These are phyloP conservation scores for Xanthoceras sorbifolium DNA, from an alignment of 345 rosid species.

Conservation along the genomic window DNA sequence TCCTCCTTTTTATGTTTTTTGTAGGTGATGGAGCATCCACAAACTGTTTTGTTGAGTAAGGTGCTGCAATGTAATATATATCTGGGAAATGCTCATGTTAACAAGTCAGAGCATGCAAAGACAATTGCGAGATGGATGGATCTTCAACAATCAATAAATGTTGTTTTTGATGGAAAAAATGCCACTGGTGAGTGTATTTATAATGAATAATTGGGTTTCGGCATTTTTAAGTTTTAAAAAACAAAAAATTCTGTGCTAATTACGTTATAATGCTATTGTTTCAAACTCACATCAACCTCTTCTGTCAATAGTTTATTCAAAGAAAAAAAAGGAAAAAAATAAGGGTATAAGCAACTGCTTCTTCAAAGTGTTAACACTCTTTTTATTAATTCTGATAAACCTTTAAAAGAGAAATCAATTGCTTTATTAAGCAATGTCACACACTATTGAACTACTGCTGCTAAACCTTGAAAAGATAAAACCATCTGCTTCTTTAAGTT, in stretches of 20 bases:
- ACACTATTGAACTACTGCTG: not conserved
- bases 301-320: not conserved
- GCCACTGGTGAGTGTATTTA: slow-evolving; percentile 53
- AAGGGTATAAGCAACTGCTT: not conserved
- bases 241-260: not conserved
- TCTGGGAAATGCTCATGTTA: slow-evolving; percentile 63
- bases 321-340: not conserved
- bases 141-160: slow-evolving; percentile 82
- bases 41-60: slow-evolving; percentile 72
- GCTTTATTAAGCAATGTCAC: not conserved
- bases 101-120: slow-evolving; percentile 37
- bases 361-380: not conserved
- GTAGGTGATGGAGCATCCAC: slow-evolving; percentile 93
- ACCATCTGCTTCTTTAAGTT: not conserved
- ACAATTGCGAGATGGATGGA: slow-evolving; percentile 68
- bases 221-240: not conserved
- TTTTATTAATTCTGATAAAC: not conserved
- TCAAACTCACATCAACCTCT: not conserved
- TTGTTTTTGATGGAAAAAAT: slow-evolving; percentile 79
- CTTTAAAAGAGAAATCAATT: not conserved
- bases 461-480: not conserved
- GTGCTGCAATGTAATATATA: slow-evolving; percentile 64
- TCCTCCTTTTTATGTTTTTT: slow-evolving; percentile 18
- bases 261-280: not conserved
- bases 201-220: not conserved